phyloP scores from a whole-genome alignment of 805 yeast species.

The Ogataea ramenticola region DNA sequence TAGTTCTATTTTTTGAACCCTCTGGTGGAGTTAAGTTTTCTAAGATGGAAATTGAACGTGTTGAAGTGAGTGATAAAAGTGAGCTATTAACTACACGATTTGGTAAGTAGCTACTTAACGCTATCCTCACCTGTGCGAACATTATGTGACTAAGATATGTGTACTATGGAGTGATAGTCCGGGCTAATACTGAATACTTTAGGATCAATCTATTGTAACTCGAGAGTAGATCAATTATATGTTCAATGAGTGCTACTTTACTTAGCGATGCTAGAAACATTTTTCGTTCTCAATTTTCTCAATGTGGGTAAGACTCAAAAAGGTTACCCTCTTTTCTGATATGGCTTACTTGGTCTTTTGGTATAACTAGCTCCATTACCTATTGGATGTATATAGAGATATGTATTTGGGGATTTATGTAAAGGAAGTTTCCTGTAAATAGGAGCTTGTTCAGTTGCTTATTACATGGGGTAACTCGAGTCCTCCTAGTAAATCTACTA shows the following conservation, averaged over 20 bases:
- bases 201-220: no score
- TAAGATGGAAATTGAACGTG: conserved; percentile 34
- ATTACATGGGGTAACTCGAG: no score
- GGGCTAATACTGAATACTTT: no score
- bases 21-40: conserved; percentile 52
- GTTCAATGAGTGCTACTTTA: no score
- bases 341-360: no score
- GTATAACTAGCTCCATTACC: no score
- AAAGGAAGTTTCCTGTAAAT: no score
- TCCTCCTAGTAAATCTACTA: background rate
- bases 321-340: no score
- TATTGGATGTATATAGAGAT: background rate
- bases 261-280: no score
- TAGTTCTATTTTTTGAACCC: conserved; percentile 53
- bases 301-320: background rate
- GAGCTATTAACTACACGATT: background rate
- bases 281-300: no score
- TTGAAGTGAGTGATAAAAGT: background rate
- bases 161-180: no score
- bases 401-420: background rate
- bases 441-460: background rate
- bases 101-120: background rate
- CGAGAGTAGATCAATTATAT: no score
- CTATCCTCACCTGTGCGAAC: background rate
- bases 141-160: background rate